Base-by-base conservation (phyloP, 2,329 filamentous ascomycete species). In the Colletotrichum graminicola region DNA sequence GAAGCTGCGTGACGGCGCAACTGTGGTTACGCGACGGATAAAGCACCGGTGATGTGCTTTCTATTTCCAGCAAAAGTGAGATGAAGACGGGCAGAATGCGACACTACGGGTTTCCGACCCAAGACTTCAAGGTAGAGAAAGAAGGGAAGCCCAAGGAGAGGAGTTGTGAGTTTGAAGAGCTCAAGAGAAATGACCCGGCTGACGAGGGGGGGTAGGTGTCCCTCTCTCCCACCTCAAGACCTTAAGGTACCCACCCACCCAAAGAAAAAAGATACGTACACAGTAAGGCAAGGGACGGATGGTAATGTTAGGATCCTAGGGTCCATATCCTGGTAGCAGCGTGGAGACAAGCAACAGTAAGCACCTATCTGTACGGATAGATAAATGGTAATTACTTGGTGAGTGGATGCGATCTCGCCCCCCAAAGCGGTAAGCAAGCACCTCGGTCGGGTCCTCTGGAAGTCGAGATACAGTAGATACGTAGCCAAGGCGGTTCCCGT, bases 171-270 rank as follows among this genome's bases (percentile, higher is more conserved):
- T 57, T 12, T 45, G 26, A 62, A 4, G 43, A 36, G 59, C 29
- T 34, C n/a, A 52, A 66, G 64, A 66, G 54, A 71, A 71, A 71
- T 49, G 51, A 16, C 36, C 56, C 56, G 51, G 67, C 56, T 55
- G 55, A 54, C 41, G 26, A 39, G 64, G 64, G 36, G 36, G 54
- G 43, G 45, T 57, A 59, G 67, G 64, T 67, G 67, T 67, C 67
- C 64, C 67, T 71, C 67, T 62, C 26, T 62, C 59, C 59, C 59
- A 29, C 43, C 43, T 51, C 16, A n/a, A 36, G 52, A 34, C 32
- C 29, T 23, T 14, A 5, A 52, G 60, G 60, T 62, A 41, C 10
- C 32, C 29, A 62, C 43, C 32, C 3, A 14, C 36, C 36, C 10
- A 41, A 41, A 41, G 16, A 47, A 5, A 62, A 51, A 36, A 62